Evolutionary conservation across 106 monocot species (phyloP).

Genomic region (Alisma plantagoaquatica): DNA sequence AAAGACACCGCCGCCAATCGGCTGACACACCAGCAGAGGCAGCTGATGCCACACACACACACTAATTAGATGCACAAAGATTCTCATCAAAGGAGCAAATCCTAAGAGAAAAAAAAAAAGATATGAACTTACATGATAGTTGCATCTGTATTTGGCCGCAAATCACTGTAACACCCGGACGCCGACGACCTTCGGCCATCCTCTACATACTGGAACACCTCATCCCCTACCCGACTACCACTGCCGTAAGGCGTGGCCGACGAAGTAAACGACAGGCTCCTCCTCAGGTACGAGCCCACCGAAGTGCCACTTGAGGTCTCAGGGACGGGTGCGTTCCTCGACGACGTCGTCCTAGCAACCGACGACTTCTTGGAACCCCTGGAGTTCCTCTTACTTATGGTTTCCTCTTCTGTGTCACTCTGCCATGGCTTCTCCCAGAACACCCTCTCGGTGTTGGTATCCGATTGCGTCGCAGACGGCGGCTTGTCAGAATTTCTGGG

Average conservation of each 20-base stretch:
- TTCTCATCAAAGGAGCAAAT: background rate
- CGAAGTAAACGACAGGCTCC: conserved; percentile 58
- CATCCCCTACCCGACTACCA: too few species aligned
- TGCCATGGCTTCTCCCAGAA: conserved; percentile 13
- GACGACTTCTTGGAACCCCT: too few species aligned
- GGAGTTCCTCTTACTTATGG: too few species aligned
- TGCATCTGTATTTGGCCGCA: conserved; percentile 3
- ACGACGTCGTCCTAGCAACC: too few species aligned
- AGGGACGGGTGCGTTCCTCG: too few species aligned
- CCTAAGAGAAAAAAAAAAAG: conserved; percentile 5
- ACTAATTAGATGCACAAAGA: background rate
- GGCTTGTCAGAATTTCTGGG: too few species aligned
- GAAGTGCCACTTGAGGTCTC: conserved; percentile 1
- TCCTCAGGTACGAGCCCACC: conserved; percentile 19
- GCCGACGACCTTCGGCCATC: conserved; percentile 19
- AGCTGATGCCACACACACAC: background rate
- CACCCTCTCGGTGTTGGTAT: too few species aligned
- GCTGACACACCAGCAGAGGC: too few species aligned
- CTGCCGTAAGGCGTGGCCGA: conserved; percentile 8
- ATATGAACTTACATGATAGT: conserved; percentile 6
- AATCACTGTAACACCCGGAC: conserved; percentile 10
- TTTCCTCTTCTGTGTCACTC: background rate
- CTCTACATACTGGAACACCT: background rate
- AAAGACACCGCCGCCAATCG: too few species aligned
- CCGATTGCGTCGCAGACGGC: too few species aligned